phyloP scores from a whole-genome alignment of 345 rosid genomes.

The Capsella bursapastoris region DNA sequence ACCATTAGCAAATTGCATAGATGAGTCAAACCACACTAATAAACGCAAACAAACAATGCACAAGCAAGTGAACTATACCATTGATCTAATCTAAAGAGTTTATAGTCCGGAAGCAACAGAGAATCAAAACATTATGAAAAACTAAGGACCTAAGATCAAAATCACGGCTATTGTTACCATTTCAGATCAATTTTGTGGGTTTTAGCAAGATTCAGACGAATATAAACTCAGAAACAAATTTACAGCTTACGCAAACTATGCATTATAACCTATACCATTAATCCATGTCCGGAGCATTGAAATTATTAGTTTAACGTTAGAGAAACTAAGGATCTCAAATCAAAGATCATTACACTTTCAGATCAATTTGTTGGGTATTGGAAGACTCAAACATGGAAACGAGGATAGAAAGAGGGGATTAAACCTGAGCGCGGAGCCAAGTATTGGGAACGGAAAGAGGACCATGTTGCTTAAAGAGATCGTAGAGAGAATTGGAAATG shows the following conservation, averaged over 20 bases:
- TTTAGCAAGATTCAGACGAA: background rate
- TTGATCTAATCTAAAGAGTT: background rate
- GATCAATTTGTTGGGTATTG: background rate
- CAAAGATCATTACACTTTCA: background rate
- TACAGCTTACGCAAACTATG: too few species aligned
- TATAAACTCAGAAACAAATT: too few species aligned
- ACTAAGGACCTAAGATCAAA: background rate
- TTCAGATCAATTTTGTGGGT: slow-evolving; percentile 11
- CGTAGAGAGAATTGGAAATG: slow-evolving; percentile 72
- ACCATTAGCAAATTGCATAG: background rate
- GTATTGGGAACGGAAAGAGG: slow-evolving; percentile 81
- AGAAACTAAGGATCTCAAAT: background rate
- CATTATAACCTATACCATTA: too few species aligned
- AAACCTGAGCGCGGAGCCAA: slow-evolving; percentile 82
- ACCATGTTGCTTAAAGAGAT: slow-evolving; percentile 64
- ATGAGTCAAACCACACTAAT: background rate
- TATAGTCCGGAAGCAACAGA: too few species aligned
- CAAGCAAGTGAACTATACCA: background rate
- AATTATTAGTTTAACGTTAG: background rate
- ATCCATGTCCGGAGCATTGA: background rate
- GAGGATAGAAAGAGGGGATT: slow-evolving; percentile 4
- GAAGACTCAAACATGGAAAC: background rate
- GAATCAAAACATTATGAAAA: background rate
- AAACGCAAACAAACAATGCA: background rate
- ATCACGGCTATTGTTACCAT: background rate